Conservation (phyloP, 257 asterid species). For the Forsythia viridissima region DNA sequence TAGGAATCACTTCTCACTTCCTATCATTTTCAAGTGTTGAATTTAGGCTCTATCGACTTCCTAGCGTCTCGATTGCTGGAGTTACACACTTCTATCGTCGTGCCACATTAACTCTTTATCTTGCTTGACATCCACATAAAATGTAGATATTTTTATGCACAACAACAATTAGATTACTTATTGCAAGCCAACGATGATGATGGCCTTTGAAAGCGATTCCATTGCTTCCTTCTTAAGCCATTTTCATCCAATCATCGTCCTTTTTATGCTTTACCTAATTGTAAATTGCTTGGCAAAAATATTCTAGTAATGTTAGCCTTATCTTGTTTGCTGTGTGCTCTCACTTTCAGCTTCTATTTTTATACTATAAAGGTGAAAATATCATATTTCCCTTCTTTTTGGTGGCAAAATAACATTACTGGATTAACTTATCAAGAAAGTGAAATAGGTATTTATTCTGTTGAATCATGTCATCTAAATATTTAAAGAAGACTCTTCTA, state of each 20-base stretch:
- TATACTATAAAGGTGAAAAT: neutral
- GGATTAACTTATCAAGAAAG: neutral
- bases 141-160: too few species aligned
- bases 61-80: too few species aligned
- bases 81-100: too few species aligned
- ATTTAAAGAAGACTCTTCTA: neutral
- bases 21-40: too few species aligned
- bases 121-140: too few species aligned
- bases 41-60: too few species aligned
- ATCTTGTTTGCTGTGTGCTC: slow-evolving; percentile 31
- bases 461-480: neutral
- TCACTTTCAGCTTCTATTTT: slow-evolving; percentile 25
- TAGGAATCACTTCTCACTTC: too few species aligned
- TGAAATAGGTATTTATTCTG: neutral
- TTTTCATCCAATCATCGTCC: slow-evolving; percentile 55
- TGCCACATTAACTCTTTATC: too few species aligned
- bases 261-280: slow-evolving; percentile 45
- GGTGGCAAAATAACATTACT: neutral
- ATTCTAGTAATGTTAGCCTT: slow-evolving; percentile 38
- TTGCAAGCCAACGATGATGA: slow-evolving; percentile 50
- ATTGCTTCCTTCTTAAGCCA: slow-evolving; percentile 84
- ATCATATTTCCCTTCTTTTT: neutral
- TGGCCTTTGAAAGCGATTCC: slow-evolving; percentile 51
- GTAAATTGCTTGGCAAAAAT: slow-evolving; percentile 31
- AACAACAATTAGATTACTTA: slow-evolving; percentile 15